phyloP scores from a whole-genome alignment of 805 yeast genomes.

The Cyberlindnera mississippiensis region DNA sequence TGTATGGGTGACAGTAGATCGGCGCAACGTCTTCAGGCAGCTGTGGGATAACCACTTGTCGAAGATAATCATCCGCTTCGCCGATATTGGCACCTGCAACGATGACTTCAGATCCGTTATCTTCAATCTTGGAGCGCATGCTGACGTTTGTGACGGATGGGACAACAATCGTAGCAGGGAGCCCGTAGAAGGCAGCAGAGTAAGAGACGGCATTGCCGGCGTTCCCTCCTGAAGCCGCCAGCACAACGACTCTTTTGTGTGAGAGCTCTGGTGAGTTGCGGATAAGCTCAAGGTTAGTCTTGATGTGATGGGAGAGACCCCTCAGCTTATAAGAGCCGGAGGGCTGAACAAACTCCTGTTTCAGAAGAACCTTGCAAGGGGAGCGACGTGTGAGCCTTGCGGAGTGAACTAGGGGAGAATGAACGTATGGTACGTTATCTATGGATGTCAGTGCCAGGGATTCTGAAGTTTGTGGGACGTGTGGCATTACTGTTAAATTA shows the following conservation, averaged over 20 bases:
- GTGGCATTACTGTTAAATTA: too few species aligned
- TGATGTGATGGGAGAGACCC: slow-evolving; percentile 48
- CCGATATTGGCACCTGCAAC: slow-evolving; percentile 43
- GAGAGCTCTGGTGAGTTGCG: slow-evolving; percentile 21
- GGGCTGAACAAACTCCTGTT: slow-evolving; percentile 51
- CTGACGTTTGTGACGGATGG: slow-evolving; percentile 46
- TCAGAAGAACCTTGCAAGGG: slow-evolving; percentile 40
- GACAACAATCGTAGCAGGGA: slow-evolving; percentile 53
- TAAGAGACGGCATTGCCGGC: slow-evolving; percentile 54
- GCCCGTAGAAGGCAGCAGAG: slow-evolving; percentile 35
- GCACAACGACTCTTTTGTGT: slow-evolving; percentile 35
- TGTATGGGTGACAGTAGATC: slow-evolving; percentile 54
- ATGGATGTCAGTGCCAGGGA: background rate
- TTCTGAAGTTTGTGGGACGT: background rate
- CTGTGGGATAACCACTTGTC: slow-evolving; percentile 27
- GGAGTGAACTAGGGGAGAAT: slow-evolving; percentile 38
- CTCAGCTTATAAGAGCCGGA: slow-evolving; percentile 55
- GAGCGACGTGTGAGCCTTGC: slow-evolving; percentile 27
- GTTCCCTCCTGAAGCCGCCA: slow-evolving; percentile 54
- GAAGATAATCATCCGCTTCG: slow-evolving; percentile 47
- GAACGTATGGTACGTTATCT: slow-evolving; percentile 18
- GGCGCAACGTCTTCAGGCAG: slow-evolving; percentile 28
- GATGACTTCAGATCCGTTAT: slow-evolving; percentile 48
- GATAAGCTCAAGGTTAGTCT: slow-evolving; percentile 29
- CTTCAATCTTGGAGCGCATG: slow-evolving; percentile 42